Conservation (phyloP, 345 rosid species). For the Dipteronia sinensis region DNA sequence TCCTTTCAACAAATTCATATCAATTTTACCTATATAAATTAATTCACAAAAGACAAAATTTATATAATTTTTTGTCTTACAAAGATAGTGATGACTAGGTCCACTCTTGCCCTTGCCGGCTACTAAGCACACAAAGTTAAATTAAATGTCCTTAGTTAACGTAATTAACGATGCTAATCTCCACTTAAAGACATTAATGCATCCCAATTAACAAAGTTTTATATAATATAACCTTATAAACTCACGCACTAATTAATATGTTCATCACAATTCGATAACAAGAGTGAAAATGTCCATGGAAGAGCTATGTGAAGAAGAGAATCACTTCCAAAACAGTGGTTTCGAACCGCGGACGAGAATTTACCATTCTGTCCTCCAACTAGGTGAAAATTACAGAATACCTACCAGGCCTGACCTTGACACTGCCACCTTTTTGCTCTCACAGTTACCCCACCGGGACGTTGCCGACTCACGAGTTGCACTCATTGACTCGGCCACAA, state of each 20-base stretch:
- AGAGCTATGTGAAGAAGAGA: slow-evolving; percentile 13
- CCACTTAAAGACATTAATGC: background rate
- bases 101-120: slow-evolving; percentile 20
- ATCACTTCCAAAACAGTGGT: slow-evolving; percentile 26
- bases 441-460: slow-evolving; percentile 44
- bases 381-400: slow-evolving; percentile 31
- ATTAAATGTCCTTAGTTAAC: background rate
- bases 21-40: no score
- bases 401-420: slow-evolving; percentile 42
- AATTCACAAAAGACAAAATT: no score
- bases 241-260: background rate
- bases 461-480: slow-evolving; percentile 40
- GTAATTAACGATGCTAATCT: slow-evolving; percentile 20
- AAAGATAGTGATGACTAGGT: background rate
- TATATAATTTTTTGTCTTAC: no score
- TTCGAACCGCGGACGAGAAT: slow-evolving; percentile 42
- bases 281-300: background rate
- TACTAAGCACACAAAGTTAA: background rate
- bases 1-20: no score
- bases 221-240: background rate
- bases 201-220: background rate
- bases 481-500: slow-evolving; percentile 45
- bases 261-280: background rate
- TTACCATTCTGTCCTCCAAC: slow-evolving; percentile 40
- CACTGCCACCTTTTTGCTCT: slow-evolving; percentile 39